phyloP scores from a whole-genome alignment of 2,329 filamentous ascomycete species.

The Xylaria sp. region DNA sequence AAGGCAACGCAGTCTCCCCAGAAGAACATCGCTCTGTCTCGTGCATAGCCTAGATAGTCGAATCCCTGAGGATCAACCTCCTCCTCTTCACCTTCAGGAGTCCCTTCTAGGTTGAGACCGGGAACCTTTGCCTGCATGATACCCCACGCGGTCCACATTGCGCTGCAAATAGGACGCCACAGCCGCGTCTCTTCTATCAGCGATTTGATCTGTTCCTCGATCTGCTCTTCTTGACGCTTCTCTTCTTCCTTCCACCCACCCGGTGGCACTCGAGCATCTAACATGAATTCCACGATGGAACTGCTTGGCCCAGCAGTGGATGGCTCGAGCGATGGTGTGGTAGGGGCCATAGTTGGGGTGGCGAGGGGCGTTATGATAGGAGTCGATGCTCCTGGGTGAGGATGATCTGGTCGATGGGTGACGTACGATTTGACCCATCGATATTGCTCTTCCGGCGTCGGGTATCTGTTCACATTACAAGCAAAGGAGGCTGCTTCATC shows the following conservation, averaged over 20 bases:
- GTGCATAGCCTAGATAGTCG: conserved; percentile 91
- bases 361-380: conserved; percentile 59
- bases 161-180: conserved; percentile 89
- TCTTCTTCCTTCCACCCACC: conserved; percentile 71
- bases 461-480: conserved; percentile 78
- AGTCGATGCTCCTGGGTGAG: conserved; percentile 62
- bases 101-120: conserved; percentile 68
- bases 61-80: conserved; percentile 74
- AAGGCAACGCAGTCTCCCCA: conserved; percentile 88
- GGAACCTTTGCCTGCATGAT: conserved; percentile 93
- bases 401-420: conserved; percentile 78
- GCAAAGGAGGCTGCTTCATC: conserved; percentile 71
- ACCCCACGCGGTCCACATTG: conserved; percentile 95
- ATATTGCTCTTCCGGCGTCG: conserved; percentile 81
- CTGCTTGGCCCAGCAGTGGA: conserved; percentile 54
- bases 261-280: conserved; percentile 75
- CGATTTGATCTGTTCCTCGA: conserved; percentile 74
- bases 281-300: conserved; percentile 78
- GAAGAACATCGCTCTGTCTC: conserved; percentile 91
- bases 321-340: conserved; percentile 53
- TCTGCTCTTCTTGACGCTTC: conserved; percentile 68
- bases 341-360: conserved; percentile 52
- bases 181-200: conserved; percentile 82
- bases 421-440: conserved; percentile 90
- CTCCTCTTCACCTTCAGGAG: conserved; percentile 54